phyloP scores from a whole-genome alignment of 352 stramenopile species.

The Globisporangium ultimum region DNA sequence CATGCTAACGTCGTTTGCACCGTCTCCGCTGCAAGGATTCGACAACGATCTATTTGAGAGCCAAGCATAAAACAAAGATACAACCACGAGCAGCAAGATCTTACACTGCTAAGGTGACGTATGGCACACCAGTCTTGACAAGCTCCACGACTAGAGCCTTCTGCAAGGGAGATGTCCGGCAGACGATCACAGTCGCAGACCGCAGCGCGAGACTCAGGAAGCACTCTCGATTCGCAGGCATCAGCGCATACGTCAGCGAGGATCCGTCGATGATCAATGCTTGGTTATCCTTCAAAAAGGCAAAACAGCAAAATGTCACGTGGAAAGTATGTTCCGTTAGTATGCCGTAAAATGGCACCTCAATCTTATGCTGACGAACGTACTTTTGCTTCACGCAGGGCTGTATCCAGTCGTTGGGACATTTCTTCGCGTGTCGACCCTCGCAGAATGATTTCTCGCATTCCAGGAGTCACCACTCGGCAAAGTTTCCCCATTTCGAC shows the following conservation, averaged over 20 bases:
- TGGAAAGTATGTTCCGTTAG: background rate
- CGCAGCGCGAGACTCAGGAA: constrained; percentile 70
- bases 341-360: background rate
- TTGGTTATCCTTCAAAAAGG: constrained; percentile 42
- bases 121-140: constrained; percentile 78
- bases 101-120: constrained; percentile 93
- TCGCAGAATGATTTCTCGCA: constrained; percentile 73
- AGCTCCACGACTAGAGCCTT: constrained; percentile 93
- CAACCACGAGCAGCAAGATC: background rate
- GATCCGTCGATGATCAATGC: constrained; percentile 67
- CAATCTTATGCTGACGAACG: background rate
- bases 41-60: background rate
- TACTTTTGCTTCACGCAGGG: constrained; percentile 43
- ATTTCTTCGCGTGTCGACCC: constrained; percentile 45
- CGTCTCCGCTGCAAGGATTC: constrained; percentile 88
- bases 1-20: constrained; percentile 99
- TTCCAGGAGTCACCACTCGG: constrained; percentile 75
- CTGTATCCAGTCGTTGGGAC: constrained; percentile 42
- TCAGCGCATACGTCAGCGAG: constrained; percentile 56
- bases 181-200: constrained; percentile 86
- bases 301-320: background rate
- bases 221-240: constrained; percentile 44
- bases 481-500: constrained; percentile 97
- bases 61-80: background rate
- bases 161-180: constrained; percentile 85